Conservation (phyloP, 768 basidiomycete genomes). For the Botryobasidium botryosum region DNA sequence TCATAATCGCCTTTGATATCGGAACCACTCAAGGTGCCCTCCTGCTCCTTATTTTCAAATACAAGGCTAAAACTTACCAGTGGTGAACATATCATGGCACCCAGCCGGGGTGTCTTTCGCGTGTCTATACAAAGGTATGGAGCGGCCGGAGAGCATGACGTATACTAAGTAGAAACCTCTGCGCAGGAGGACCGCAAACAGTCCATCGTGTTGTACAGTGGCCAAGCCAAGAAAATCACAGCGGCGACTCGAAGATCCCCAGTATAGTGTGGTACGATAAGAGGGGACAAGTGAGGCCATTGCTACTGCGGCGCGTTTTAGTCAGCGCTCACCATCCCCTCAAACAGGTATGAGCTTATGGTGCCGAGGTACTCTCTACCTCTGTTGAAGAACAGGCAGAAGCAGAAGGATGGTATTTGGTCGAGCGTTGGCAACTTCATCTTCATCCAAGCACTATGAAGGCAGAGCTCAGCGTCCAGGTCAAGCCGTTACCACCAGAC, state of each 20-base stretch:
- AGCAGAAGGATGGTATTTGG: slow-evolving; percentile 1
- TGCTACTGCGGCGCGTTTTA: too few relatives aligned
- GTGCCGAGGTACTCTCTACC: background rate
- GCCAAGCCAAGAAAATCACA: background rate
- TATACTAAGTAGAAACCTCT: too few relatives aligned
- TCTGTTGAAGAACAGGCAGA: background rate
- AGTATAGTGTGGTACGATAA: background rate
- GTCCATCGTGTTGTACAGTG: background rate
- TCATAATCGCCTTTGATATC: background rate
- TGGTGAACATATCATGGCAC: too few relatives aligned
- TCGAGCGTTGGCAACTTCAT: background rate
- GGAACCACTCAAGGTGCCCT: background rate
- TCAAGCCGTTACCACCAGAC: too few relatives aligned
- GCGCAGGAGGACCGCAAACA: background rate
- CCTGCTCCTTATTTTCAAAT: too few relatives aligned
- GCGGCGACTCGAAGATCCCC: background rate
- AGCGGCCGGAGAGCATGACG: too few relatives aligned
- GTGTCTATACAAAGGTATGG: background rate
- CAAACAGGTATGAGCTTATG: background rate
- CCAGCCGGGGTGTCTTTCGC: too few relatives aligned
- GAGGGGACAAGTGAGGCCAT: background rate
- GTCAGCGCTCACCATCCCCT: background rate
- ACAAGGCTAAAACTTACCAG: too few relatives aligned
- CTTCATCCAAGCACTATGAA: background rate
- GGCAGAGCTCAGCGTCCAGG: background rate